Conservation (phyloP, 352 stramenopile genomes). For the Globisporangium spinosum region DNA sequence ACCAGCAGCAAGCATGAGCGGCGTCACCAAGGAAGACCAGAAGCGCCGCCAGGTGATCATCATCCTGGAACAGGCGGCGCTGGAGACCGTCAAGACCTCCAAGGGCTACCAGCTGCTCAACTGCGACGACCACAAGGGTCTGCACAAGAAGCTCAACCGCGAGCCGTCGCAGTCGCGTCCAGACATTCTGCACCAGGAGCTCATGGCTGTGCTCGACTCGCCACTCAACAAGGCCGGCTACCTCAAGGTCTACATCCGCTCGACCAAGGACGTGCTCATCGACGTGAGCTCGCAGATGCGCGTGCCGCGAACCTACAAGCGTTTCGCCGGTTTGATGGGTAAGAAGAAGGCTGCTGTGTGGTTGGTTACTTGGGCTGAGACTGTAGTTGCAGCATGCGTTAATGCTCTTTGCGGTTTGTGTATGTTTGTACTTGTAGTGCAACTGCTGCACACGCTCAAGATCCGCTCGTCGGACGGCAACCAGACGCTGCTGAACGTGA, state of each 20-base stretch:
- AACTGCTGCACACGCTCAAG: constrained; percentile 99
- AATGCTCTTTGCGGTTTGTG: not conserved
- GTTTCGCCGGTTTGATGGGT: constrained; percentile 96
- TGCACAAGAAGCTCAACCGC: constrained; percentile 95
- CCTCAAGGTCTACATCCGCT: constrained; percentile 98
- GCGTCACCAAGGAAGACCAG: constrained; percentile 56
- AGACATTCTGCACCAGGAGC: constrained; percentile 99
- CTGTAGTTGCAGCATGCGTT: not conserved
- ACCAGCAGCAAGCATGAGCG: constrained; percentile 23
- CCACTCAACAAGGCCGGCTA: constrained; percentile 99
- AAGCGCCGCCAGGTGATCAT: constrained; percentile 93
- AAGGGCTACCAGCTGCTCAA: constrained; percentile 99
- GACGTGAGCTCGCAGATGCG: constrained; percentile 98
- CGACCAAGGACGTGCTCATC: constrained; percentile 96
- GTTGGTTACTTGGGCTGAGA: not conserved
- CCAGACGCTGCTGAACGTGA: constrained; percentile 97
- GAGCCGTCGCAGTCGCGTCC: constrained; percentile 96
- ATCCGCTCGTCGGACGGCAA: constrained; percentile 97
- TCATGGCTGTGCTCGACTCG: constrained; percentile 98
- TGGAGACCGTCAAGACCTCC: constrained; percentile 99
- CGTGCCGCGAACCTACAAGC: constrained; percentile 99
- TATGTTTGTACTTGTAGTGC: constrained; percentile 67
- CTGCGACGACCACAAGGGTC: constrained; percentile 97
- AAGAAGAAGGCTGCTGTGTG: not conserved
- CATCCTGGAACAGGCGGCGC: constrained; percentile 96